Conservation (phyloP, 345 rosid genomes). For the Anastatica hierochuntica region DNA sequence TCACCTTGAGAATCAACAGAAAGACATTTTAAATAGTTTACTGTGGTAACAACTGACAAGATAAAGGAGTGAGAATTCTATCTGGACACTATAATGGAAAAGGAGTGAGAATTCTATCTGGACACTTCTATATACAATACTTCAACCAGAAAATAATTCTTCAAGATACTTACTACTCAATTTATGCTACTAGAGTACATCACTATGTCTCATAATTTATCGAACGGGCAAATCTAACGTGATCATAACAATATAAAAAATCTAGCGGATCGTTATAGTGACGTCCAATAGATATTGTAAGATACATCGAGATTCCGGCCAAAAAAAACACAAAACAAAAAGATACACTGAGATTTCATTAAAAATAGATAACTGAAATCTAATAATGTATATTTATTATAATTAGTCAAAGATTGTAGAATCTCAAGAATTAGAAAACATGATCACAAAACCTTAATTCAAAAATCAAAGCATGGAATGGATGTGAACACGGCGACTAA, state of each 20-base stretch:
- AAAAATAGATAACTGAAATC: not conserved
- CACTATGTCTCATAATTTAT: not conserved
- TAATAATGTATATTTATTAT: conserved; percentile 10
- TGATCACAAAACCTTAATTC: conserved; percentile 4
- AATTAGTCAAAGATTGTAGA: conserved; percentile 24
- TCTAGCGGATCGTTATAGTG: conserved; percentile 19
- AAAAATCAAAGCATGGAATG: not conserved
- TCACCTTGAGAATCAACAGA: too few relatives aligned
- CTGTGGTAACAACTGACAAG: too few relatives aligned
- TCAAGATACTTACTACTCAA: not conserved
- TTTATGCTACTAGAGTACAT: not conserved
- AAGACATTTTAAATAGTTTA: too few relatives aligned
- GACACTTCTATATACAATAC: not conserved
- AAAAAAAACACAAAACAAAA: too few relatives aligned
- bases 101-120: too few relatives aligned
- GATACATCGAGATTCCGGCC: conserved; percentile 15
- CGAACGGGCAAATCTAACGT: conserved; percentile 4
- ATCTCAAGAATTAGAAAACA: conserved; percentile 18
- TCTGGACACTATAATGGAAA: too few relatives aligned
- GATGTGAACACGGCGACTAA: conserved; percentile 7
- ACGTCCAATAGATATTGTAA: conserved; percentile 13
- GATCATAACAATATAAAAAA: not conserved
- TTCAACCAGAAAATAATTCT: too few relatives aligned
- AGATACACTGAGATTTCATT: too few relatives aligned
- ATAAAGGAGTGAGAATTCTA: too few relatives aligned